Percentiles rank a stretch among this genome's conserved stretches.
Evolutionary conservation across 2,329 filamentous ascomycete genomes (phyloP).

Genomic region (Aureobasidium sp.): DNA sequence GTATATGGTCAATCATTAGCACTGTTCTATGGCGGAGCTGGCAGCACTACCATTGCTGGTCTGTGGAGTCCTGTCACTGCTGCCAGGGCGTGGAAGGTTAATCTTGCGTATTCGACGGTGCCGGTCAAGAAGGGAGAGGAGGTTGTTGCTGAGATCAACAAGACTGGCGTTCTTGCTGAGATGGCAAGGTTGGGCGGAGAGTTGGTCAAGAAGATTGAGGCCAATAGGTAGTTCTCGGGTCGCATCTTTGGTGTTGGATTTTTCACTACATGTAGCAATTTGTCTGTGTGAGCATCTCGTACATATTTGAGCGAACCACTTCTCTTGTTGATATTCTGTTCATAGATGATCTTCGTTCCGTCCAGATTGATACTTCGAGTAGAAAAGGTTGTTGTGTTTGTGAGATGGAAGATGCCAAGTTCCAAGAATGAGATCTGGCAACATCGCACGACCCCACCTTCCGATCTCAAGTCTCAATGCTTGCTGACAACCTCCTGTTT

Average conservation of each 20-base stretch:
- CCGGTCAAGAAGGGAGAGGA: constrained; percentile 36
- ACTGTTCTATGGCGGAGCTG: constrained; percentile 64
- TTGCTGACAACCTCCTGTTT: neutral
- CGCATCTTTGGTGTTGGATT: neutral
- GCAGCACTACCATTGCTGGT: constrained; percentile 51
- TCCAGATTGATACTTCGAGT: too few species aligned
- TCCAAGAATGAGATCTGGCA: constrained; percentile 2
- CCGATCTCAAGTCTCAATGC: neutral
- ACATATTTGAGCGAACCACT: neutral
- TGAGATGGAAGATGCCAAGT: neutral
- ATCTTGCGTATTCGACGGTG: constrained; percentile 58
- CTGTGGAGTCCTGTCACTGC: constrained; percentile 54
- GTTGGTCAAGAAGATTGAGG: constrained; percentile 53
- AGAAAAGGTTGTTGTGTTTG: neutral
- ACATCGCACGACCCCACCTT: neutral
- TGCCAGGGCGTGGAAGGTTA: constrained; percentile 58
- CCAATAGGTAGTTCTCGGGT: neutral
- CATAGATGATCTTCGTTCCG: too few species aligned
- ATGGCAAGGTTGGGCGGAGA: constrained; percentile 54
- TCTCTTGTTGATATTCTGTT: too few species aligned
- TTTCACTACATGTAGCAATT: too few species aligned
- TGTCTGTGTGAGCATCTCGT: neutral
- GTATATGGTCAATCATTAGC: constrained; percentile 62
- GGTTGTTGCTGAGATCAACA: constrained; percentile 54
- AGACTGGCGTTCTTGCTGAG: constrained; percentile 58